Evolutionary conservation across 139 green algal genomes (phyloP), one percentile per base, ranked within the genome.

Genomic region (Tetraselmis striata): DNA sequence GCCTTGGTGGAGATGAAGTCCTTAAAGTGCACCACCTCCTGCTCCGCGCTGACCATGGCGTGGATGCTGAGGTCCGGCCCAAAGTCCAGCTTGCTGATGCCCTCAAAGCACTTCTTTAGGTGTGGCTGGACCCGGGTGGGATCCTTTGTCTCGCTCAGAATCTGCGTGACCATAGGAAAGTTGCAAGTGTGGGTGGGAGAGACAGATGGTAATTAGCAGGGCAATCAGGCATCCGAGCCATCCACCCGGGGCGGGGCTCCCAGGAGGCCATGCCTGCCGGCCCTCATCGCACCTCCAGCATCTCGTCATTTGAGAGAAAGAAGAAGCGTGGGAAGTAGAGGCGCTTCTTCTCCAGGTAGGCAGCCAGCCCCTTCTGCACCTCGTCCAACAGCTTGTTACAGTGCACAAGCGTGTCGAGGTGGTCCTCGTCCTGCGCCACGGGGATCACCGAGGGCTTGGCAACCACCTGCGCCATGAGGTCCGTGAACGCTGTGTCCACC

Each of bases 251-350:
- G n/a, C n/a, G n/a, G n/a, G n/a, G n/a, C n/a, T n/a, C n/a, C n/a
- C n/a, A n/a, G n/a, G n/a, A n/a, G n/a, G n/a, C n/a, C n/a, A n/a
- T n/a, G n/a, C n/a, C n/a, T n/a, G n/a, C n/a, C n/a, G n/a, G n/a
- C n/a, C n/a, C n/a, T n/a, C n/a, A n/a, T 25, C 74, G 85, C 58
- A 91, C 89, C 81, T 91, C 87, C 26, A 91, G 83, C 85, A 91
- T 91, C 76, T 91, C 87, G 80, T 91, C 87, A 78, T 88, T 91
- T 29, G 81, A 87, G 23, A 92, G 77, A 81, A 88, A 90, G 81
- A 90, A 90, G 84, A 89, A 90, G 27, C 90, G 84, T n/a, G 89
- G 90, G 90, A 93, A 93, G 82, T 88, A 89, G 78, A 95, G 83
- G 1, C 91, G 83, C 88, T 93, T 93, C 67, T 89, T 84, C 79